Percentiles rank a stretch among this genome's conserved stretches.
phyloP scores from a whole-genome alignment of 1,284 basidiomycete species.

The Trichosporon coremiiforme region DNA sequence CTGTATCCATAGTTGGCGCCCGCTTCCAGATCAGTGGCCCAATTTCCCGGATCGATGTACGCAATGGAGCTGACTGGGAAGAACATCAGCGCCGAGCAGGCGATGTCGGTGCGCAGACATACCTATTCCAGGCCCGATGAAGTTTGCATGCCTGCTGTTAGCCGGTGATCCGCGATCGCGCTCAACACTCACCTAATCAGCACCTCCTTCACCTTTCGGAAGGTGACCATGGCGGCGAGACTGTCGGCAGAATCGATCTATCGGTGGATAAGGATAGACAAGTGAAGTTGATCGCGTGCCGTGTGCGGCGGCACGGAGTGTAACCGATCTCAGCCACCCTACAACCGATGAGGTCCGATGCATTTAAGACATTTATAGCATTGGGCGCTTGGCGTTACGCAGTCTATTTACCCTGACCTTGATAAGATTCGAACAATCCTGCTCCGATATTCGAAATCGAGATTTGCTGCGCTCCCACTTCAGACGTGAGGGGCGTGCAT shows the following conservation, averaged over 20 bases:
- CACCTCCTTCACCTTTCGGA: constrained; percentile 20
- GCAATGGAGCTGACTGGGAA: constrained; percentile 47
- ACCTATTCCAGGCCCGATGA: constrained; percentile 56
- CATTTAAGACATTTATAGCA: background rate
- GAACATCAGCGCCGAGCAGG: background rate
- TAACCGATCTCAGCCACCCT: background rate
- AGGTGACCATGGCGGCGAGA: constrained; percentile 8
- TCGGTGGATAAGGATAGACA: background rate
- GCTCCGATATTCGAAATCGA: constrained; percentile 1
- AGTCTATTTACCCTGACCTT: background rate
- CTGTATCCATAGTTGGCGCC: constrained; percentile 61
- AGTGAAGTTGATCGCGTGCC: background rate
- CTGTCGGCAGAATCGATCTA: background rate
- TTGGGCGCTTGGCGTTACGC: constrained; percentile 5
- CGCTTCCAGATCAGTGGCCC: constrained; percentile 43
- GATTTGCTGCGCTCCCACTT: background rate
- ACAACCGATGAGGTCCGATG: constrained; percentile 4
- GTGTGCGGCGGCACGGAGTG: background rate
- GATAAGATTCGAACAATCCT: constrained; percentile 2
- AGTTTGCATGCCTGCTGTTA: constrained; percentile 47
- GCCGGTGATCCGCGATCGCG: background rate
- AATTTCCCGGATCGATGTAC: constrained; percentile 55
- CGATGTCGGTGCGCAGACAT: background rate
- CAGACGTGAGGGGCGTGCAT: too few relatives aligned
- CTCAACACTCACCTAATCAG: constrained; percentile 1